phyloP scores from a whole-genome alignment of 2,329 filamentous ascomycete species.

The Penicillium sp. region DNA sequence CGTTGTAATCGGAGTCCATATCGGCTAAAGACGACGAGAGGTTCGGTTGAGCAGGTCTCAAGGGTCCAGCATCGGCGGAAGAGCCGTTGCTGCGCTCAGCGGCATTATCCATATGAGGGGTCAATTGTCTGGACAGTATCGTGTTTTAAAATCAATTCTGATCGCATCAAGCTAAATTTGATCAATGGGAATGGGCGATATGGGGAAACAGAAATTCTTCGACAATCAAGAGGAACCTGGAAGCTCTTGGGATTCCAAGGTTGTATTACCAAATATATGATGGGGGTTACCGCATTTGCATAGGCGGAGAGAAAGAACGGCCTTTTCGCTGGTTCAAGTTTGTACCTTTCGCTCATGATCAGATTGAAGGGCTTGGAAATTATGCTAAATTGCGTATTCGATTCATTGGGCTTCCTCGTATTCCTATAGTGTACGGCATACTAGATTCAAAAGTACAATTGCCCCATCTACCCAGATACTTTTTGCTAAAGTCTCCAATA shows the following conservation, averaged over 20 bases:
- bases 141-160: not conserved
- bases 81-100: conserved; percentile 22
- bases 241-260: not conserved
- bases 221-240: not conserved
- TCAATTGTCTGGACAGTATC: not conserved
- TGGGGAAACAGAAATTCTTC: not conserved
- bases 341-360: not conserved
- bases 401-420: not conserved
- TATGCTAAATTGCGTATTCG: not conserved
- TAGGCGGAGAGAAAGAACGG: conserved; percentile 3
- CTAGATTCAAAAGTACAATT: not conserved
- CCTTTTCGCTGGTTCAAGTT: not conserved
- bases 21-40: conserved; percentile 1
- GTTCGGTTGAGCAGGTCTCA: conserved; percentile 14
- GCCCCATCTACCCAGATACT: not conserved
- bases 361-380: not conserved
- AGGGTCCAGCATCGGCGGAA: conserved; percentile 39
- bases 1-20: conserved; percentile 13
- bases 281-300: conserved; percentile 4
- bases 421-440: not conserved
- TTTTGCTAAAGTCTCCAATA: not conserved
- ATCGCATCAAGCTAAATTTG: not conserved
- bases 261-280: conserved; percentile 4
- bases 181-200: not conserved
- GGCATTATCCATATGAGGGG: conserved; percentile 17